Evolutionary conservation across 192 early-diverging fungal species (phyloP), one percentile per base, ranked within the genome.

Genomic region (Backusella circina): DNA sequence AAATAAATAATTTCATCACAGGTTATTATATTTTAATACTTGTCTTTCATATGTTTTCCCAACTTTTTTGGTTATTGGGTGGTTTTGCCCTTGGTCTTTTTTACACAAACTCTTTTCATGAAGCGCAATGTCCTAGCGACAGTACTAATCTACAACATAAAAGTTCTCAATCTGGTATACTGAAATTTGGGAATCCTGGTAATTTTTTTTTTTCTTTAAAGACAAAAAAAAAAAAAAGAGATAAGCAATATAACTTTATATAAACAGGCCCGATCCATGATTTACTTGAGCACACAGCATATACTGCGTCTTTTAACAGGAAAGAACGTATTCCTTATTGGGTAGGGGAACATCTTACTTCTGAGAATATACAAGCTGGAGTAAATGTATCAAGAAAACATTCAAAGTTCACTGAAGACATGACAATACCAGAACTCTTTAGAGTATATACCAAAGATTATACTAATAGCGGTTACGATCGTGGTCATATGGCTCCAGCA

Each of bases 281-380:
- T 79, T 80, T 90, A 36, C 77, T 93, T 21, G 37, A 85, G 18
- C 84, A 90, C 36, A 86, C 86, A 6, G 86, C 87, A 41, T 95
- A 94, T 80, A 86, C 90, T 0, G 82, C 84, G 8, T 91, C 90
- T 1, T 96, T 87, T 79, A 94, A 94, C 82, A 85, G 86, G 41
- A 74, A 76, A 69, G 73, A 84, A 18, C 82, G 86, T 37, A 79
- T 83, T 31, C 81, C 83, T 5, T 41, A 67, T 47, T 81, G 79
- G 79, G 75, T 77, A 10, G 74, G 70, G 13, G 79, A 81, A 51
- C 75, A 80, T 38, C 41, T 80, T 15, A 73, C 75, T 6, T 38
- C 66, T 6, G 44, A 57, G 15, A 35, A 30, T 21, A 73, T 80
- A 47, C 65, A 36, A 9, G 31, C 66, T 15, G 75, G 75, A 3